Evolutionary conservation across 2,329 filamentous ascomycete species (phyloP).

Genomic region (Neocatenulostroma microsporum): DNA sequence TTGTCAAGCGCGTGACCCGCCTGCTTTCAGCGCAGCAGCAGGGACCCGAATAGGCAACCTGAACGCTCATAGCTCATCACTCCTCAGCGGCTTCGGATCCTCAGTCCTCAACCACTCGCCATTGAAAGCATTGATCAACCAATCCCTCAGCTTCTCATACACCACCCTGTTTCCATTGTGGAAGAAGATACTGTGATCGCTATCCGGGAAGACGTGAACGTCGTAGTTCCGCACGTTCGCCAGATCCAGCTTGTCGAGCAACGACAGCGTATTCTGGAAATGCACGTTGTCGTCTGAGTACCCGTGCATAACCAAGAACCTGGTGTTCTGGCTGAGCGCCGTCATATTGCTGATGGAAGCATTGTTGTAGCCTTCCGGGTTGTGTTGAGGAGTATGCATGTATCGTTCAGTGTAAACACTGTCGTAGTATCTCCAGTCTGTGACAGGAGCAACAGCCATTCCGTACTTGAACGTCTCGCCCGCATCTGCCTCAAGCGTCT

Average conservation of each 20-base stretch:
- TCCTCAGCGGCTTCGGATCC: slow-evolving; percentile 41
- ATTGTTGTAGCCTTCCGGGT: slow-evolving; percentile 66
- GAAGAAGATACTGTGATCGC: slow-evolving; percentile 89
- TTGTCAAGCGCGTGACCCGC: too few relatives aligned
- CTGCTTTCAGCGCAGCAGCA: too few relatives aligned
- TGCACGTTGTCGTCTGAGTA: slow-evolving; percentile 97
- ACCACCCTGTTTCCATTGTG: slow-evolving; percentile 88
- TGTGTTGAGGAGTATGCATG: slow-evolving; percentile 89
- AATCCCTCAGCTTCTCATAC: slow-evolving; percentile 80
- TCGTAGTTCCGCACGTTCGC: slow-evolving; percentile 86
- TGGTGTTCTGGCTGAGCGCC: slow-evolving; percentile 65
- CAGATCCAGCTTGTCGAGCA: slow-evolving; percentile 81
- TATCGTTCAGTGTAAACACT: slow-evolving; percentile 92
- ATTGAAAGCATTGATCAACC: slow-evolving; percentile 96
- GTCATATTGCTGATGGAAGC: slow-evolving; percentile 66
- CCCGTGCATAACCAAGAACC: slow-evolving; percentile 94
- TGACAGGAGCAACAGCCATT: slow-evolving; percentile 98
- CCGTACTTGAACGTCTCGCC: slow-evolving; percentile 90
- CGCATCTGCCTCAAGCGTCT: slow-evolving; percentile 85
- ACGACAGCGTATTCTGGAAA: slow-evolving; percentile 81
- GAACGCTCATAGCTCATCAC: slow-evolving; percentile 5
- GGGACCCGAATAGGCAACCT: too few relatives aligned
- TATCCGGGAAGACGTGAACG: slow-evolving; percentile 92
- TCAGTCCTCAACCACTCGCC: slow-evolving; percentile 73
- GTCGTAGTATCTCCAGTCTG: slow-evolving; percentile 93